phyloP scores from a whole-genome alignment of 2,329 filamentous ascomycete genomes.

The Sphaceloma murrayae region DNA sequence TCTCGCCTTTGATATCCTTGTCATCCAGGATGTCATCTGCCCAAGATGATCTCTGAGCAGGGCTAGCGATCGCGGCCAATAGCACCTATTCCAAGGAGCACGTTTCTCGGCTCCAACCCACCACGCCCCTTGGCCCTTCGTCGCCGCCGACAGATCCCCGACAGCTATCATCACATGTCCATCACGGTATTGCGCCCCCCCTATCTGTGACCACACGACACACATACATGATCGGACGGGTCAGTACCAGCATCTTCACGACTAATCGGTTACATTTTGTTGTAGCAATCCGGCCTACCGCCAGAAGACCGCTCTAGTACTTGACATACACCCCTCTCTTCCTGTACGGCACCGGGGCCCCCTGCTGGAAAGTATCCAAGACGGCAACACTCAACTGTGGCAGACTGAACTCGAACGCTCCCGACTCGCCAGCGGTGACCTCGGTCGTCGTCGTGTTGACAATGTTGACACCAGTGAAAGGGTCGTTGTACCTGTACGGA shows the following conservation, averaged over 20 bases:
- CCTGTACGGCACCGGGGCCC: too few species aligned
- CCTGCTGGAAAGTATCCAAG: conserved; percentile 30
- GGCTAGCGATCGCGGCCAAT: too few species aligned
- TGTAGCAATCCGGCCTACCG: too few species aligned
- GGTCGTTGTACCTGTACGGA: conserved; percentile 21
- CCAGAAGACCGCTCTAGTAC: too few species aligned
- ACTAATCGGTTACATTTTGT: too few species aligned
- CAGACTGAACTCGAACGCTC: conserved; percentile 44
- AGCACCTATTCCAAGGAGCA: background rate
- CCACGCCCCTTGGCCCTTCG: background rate
- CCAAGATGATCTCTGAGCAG: background rate
- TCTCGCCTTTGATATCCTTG: too few species aligned
- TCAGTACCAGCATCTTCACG: too few species aligned
- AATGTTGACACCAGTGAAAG: conserved; percentile 37
- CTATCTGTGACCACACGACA: too few species aligned
- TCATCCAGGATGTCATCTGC: conserved; percentile 2
- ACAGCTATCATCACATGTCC: background rate
- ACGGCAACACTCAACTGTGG: conserved; percentile 49
- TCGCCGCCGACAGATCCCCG: background rate
- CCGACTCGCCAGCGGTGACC: conserved; percentile 37
- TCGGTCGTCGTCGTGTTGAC: conserved; percentile 36
- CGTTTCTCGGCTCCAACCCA: background rate
- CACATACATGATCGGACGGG: too few species aligned
- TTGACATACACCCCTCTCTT: too few species aligned
- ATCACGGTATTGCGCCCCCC: too few species aligned